Percentiles rank a stretch among this genome's conserved stretches.
Evolutionary conservation across 1,139 yeast species (phyloP).

Genomic region (Yamadazyma atlantica): DNA sequence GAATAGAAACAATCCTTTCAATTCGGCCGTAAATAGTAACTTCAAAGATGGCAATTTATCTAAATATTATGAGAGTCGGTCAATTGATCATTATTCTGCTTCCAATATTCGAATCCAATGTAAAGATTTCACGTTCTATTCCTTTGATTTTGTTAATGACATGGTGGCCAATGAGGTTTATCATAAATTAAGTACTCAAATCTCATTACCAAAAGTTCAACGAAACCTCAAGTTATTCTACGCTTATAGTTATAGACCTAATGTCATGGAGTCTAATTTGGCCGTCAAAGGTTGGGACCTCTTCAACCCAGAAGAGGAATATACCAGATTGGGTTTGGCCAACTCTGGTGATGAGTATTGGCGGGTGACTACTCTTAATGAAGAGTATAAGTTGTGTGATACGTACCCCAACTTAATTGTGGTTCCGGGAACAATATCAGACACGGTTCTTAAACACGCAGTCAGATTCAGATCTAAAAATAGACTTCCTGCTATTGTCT

Average conservation of each 20-base stretch:
- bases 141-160: slow-evolving; percentile 69
- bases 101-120: slow-evolving; percentile 69
- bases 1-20: slow-evolving; percentile 9
- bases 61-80: slow-evolving; percentile 13
- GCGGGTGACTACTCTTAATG: slow-evolving; percentile 70
- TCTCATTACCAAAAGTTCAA: slow-evolving; percentile 39
- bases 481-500: slow-evolving; percentile 80
- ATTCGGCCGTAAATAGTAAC: slow-evolving; percentile 6
- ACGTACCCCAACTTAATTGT: slow-evolving; percentile 72
- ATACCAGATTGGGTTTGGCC: slow-evolving; percentile 59
- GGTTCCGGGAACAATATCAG: slow-evolving; percentile 76
- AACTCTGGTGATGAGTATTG: slow-evolving; percentile 41
- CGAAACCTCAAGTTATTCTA: slow-evolving; percentile 44
- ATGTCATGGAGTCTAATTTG: slow-evolving; percentile 61
- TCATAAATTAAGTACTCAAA: slow-evolving; percentile 65
- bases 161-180: slow-evolving; percentile 67
- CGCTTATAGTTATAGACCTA: slow-evolving; percentile 51
- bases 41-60: slow-evolving; percentile 15
- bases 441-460: slow-evolving; percentile 79
- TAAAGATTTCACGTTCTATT: slow-evolving; percentile 82
- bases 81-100: slow-evolving; percentile 45
- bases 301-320: slow-evolving; percentile 66
- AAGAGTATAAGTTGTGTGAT: slow-evolving; percentile 64
- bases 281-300: slow-evolving; percentile 67
- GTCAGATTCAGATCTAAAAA: slow-evolving; percentile 82